Base-by-base conservation (phyloP, 345 rosid species). In the Brassica rapa region DNA sequence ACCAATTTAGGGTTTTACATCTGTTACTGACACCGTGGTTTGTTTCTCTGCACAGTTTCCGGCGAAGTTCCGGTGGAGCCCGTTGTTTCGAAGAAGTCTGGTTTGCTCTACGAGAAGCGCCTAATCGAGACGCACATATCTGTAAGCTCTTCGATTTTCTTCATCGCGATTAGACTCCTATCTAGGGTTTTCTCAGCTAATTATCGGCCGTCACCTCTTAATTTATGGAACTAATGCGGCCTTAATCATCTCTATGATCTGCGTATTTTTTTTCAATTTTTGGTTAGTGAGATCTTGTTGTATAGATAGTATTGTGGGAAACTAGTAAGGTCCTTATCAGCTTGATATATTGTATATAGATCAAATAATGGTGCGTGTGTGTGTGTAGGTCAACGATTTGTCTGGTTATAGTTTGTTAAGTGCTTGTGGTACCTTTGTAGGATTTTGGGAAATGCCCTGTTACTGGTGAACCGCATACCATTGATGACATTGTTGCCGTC, bases 31-130 rank as follows among this genome's bases (percentile, higher is more conserved):
- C 65, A 32, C 59, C 62, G 37, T 29, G 27, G 64, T 30, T 61
- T 37, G 1, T 75, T 68, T 16, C 21, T 9, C 33, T 4, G 0
- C 83, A 33, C 77, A 96, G 99, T 96, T 63, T 93, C 99, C 86
- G 96, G 99, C 64, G 98, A 91, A 85, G 89, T 96, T 80, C 98
- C 99, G 89, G 98, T 88, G 76, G 96, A 90, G 82, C 98, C 99
- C 12, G 99, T 96, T 9, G 89, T 93, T 35, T 90, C 97, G 6
- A 88, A 24, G 70, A 91, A 83, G 68, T 89, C 98, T 5, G 97
- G 99, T 12, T 87, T 91, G 73, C 87, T 96, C 27, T 96, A 64
- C 76, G 99, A 96, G 89, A 91, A 87, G 85, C 96, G 99, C 51
- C 81, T 96, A 77, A 93, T 96, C 84, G 97, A 93, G 85, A 86